These are phyloP conservation scores for Rutstroemia sp. DNA, from an alignment of 2,329 filamentous ascomycete species.

Conservation along the genomic window DNA sequence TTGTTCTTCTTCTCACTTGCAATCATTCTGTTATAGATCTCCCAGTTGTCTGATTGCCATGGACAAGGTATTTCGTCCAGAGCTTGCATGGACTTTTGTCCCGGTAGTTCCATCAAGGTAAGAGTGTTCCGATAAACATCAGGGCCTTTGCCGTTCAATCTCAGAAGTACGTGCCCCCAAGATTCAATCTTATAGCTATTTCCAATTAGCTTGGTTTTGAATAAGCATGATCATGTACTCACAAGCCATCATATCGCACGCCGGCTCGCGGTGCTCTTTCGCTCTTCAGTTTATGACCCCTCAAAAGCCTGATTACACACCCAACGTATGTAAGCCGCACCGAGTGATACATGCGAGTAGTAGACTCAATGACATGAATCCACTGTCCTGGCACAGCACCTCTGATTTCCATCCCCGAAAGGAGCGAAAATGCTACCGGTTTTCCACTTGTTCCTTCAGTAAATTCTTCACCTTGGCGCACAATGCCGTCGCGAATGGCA, in stretches of 20 bases:
- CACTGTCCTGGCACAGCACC: constrained; percentile 29
- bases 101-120: constrained; percentile 37
- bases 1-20: constrained; percentile 31
- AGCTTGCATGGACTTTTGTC: constrained; percentile 37
- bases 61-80: constrained; percentile 40
- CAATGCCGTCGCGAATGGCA: constrained; percentile 48
- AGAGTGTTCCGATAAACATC: constrained; percentile 39
- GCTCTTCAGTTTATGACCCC: constrained; percentile 44
- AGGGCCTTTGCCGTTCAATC: constrained; percentile 31
- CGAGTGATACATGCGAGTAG: constrained; percentile 39
- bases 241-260: constrained; percentile 52
- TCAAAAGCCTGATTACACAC: constrained; percentile 42
- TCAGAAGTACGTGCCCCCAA: constrained; percentile 35
- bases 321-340: constrained; percentile 43
- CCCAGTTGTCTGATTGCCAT: constrained; percentile 50
- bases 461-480: constrained; percentile 38
- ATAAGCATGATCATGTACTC: constrained; percentile 22
- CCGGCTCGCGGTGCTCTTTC: constrained; percentile 44
- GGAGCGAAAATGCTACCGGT: constrained; percentile 41
- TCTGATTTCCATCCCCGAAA: constrained; percentile 43
- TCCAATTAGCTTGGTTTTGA: neutral
- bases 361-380: constrained; percentile 40
- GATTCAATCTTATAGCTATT: constrained; percentile 37
- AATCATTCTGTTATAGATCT: constrained; percentile 40
- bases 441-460: constrained; percentile 39